Base-by-base conservation (phyloP, 345 rosid genomes). In the Sapria himalayana region DNA sequence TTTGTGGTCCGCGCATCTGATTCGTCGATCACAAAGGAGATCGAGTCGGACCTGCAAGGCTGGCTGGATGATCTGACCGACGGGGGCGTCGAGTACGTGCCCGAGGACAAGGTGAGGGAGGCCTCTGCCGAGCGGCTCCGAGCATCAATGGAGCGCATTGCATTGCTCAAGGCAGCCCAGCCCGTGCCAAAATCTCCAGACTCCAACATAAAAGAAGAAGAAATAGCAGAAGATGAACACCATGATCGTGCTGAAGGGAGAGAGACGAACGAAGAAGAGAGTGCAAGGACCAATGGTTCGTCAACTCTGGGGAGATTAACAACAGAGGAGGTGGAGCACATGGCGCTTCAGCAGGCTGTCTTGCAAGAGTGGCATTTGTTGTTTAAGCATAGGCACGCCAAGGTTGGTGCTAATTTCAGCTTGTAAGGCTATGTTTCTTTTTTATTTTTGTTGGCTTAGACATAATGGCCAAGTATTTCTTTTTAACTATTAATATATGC, bases 1-100 rank as follows among this genome's bases (percentile, higher is more conserved):
- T 89, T 89, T 48, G 85, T 82, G 43, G 93, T 82, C 43, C 78
- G 91, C 57, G 98, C 98, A 39, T 82, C 98, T 10, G 98, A 82
- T 52, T 80, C 85, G 31, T 74, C 84, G 33, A 82, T 82, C 54
- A 71, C 98, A 4, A 82, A 82, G 60, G 95, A 82, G 57, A 79
- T 79, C 35, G 95, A 76, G 52, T 70, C 93, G n/a, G 93, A 89
- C 58, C 45, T 76, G 31, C 98, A 89, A 52, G 85, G 91, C 34
- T 89, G 92, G 91, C 67, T 81, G 41, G 93, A 89, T 56, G 98
- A 82, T 72, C 85, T 89, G 8, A 77, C 95, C 2, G 84, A 82
- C 24, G 92, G 93, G 19, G 84, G 74, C 9, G 93, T 82, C 22
- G 98, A 89, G 52, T 89, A 82, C 78, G 69, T 82, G 91, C 85